Evolutionary conservation across 352 stramenopile species (phyloP).

Genomic region (Thalassiosira exigua): DNA sequence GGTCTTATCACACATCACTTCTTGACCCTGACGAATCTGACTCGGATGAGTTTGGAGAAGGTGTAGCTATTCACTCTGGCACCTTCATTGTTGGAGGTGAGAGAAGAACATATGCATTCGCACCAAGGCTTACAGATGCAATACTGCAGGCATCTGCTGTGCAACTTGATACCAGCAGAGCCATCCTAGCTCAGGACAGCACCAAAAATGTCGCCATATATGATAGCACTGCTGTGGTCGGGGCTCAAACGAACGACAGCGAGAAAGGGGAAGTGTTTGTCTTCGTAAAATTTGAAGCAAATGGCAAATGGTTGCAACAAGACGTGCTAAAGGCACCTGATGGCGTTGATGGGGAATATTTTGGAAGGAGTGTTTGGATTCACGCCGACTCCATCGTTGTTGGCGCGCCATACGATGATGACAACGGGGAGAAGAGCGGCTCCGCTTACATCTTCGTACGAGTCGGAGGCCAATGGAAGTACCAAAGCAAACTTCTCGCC

Average conservation of each 20-base stretch:
- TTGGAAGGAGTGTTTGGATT: background rate
- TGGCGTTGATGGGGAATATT: background rate
- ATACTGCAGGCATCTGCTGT: too few species aligned
- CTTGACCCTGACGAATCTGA: background rate
- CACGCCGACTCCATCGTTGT: slow-evolving; percentile 1
- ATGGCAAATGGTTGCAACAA: slow-evolving; percentile 24
- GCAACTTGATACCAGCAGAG: too few species aligned
- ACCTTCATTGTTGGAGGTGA: background rate
- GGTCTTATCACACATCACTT: slow-evolving; percentile 4
- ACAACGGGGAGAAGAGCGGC: slow-evolving; percentile 13
- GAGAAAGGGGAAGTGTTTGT: slow-evolving; percentile 38
- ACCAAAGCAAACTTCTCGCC: background rate
- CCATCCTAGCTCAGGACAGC: too few species aligned
- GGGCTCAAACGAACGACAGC: too few species aligned
- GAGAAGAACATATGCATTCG: too few species aligned
- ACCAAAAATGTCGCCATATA: too few species aligned
- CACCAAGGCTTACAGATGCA: too few species aligned
- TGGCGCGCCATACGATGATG: slow-evolving; percentile 2
- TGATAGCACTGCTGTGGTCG: slow-evolving; percentile 21
- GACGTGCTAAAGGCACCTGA: background rate
- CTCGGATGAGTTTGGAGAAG: slow-evolving; percentile 4
- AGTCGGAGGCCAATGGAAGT: background rate
- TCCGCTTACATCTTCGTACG: slow-evolving; percentile 6
- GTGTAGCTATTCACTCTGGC: slow-evolving; percentile 7
- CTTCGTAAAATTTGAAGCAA: slow-evolving; percentile 24